A percentile compares a stretch with the other conserved stretches of the same genome.
phyloP scores from a whole-genome alignment of 345 rosid species.

The Passiflora organensis region DNA sequence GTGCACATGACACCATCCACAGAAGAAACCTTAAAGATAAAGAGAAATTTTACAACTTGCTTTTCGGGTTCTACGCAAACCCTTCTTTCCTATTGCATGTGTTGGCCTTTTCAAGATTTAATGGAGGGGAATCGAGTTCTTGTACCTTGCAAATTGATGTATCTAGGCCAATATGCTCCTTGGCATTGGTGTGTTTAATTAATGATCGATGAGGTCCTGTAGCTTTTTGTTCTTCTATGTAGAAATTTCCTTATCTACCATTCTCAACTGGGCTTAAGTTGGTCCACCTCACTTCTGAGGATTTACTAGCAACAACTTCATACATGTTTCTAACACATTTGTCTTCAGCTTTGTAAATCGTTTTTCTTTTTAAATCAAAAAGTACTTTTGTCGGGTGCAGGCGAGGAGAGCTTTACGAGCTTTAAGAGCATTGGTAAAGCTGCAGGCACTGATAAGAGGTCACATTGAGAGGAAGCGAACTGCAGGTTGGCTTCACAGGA shows the following conservation, averaged over 20 bases:
- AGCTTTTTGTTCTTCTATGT: too few relatives aligned
- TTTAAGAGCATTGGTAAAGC: conserved; percentile 83
- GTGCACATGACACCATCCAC: conserved; percentile 14
- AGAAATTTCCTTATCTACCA: too few relatives aligned
- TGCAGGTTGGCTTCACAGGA: conserved; percentile 43
- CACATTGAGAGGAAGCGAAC: conserved; percentile 74
- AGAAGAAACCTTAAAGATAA: conserved; percentile 7
- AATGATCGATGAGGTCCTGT: too few relatives aligned
- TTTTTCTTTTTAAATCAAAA: background rate
- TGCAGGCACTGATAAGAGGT: conserved; percentile 90
- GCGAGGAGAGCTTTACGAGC: conserved; percentile 93
- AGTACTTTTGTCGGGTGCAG: conserved; percentile 21
- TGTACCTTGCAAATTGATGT: background rate
- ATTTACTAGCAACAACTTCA: too few relatives aligned
- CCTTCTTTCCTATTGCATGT: conserved; percentile 5
- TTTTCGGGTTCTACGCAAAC: conserved; percentile 7
- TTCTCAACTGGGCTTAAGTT: too few relatives aligned
- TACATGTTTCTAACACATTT: too few relatives aligned
- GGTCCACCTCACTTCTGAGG: too few relatives aligned
- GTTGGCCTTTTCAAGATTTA: conserved; percentile 21
- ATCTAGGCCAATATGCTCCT: too few relatives aligned
- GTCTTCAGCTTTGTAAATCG: too few relatives aligned
- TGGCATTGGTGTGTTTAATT: too few relatives aligned
- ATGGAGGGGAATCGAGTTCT: conserved; percentile 4
- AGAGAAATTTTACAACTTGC: conserved; percentile 10